These are phyloP conservation scores for Vitis cinerea DNA, from an alignment of 164 flowering plant genomes.

Conservation along the genomic window DNA sequence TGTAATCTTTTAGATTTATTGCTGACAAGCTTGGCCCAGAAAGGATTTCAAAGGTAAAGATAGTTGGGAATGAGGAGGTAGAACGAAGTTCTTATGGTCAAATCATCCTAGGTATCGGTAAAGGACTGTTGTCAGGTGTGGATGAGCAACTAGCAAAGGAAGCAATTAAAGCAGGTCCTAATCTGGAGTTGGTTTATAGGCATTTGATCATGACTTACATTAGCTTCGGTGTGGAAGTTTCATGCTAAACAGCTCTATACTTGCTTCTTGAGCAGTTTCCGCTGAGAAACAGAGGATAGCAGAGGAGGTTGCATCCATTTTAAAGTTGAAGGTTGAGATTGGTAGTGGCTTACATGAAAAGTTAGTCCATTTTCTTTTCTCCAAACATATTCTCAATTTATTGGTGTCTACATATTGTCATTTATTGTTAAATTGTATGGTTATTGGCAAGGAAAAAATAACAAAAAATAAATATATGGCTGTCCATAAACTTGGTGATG, in stretches of 20 bases:
- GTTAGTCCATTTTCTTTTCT: constrained; percentile 29
- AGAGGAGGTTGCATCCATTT: constrained; percentile 81
- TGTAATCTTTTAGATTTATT: constrained; percentile 50
- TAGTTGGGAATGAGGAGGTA: constrained; percentile 71
- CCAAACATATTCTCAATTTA: not conserved
- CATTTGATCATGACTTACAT: constrained; percentile 3
- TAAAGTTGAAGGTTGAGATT: constrained; percentile 75
- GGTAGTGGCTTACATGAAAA: constrained; percentile 69
- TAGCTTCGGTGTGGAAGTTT: constrained; percentile 1
- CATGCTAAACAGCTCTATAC: constrained; percentile 7
- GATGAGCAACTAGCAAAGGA: constrained; percentile 76
- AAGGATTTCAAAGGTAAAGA: constrained; percentile 61
- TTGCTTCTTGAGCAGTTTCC: constrained; percentile 54
- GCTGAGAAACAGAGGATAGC: constrained; percentile 84
- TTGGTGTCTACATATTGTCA: not conserved
- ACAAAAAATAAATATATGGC: not conserved
- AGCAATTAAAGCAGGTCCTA: constrained; percentile 77
- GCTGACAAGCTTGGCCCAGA: constrained; percentile 71
- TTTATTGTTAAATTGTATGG: not conserved
- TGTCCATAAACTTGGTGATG: not conserved
- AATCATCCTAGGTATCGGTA: constrained; percentile 62
- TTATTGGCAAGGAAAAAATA: not conserved
- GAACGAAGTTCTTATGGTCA: constrained; percentile 74
- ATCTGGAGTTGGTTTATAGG: not conserved
- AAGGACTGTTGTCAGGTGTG: constrained; percentile 53